Conservation (phyloP, 2,329 filamentous ascomycete genomes). For the Diaporthe nobilis region DNA sequence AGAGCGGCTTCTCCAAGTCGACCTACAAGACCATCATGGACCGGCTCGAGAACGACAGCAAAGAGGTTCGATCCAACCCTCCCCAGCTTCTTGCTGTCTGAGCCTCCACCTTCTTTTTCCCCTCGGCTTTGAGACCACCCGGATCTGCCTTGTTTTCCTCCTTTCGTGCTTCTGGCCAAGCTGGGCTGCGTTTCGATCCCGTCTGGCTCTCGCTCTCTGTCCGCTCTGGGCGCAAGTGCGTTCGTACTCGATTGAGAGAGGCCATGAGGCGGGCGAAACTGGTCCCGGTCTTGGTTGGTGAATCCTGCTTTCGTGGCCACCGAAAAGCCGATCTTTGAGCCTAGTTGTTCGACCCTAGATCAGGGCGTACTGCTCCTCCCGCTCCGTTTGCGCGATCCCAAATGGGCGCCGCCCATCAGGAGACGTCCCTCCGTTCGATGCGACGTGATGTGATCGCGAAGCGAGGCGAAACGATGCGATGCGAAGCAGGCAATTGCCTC, state of each 20-base stretch:
- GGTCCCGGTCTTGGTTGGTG: neutral
- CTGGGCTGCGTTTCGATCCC: slow-evolving; percentile 8
- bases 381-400: slow-evolving; percentile 45
- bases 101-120: slow-evolving; percentile 43
- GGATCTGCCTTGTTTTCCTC: neutral
- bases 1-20: slow-evolving; percentile 76
- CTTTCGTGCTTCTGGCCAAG: neutral
- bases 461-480: slow-evolving; percentile 5
- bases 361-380: slow-evolving; percentile 33
- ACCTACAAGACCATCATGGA: slow-evolving; percentile 86
- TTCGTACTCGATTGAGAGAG: neutral
- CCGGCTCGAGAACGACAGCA: slow-evolving; percentile 77
- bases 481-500: slow-evolving; percentile 14
- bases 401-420: neutral
- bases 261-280: neutral
- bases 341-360: slow-evolving; percentile 29
- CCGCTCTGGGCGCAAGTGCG: slow-evolving; percentile 20
- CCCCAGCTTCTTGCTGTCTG: slow-evolving; percentile 38
- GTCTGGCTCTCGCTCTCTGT: neutral
- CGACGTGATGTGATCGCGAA: neutral
- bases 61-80: slow-evolving; percentile 72
- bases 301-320: neutral
- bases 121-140: neutral
- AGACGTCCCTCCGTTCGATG: neutral
- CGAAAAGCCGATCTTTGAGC: slow-evolving; percentile 22